A percentile compares a stretch with the other conserved stretches of the same genome.
These are phyloP conservation scores for Magnolia officinalis DNA, from an alignment of 164 flowering plant genomes.

Conservation along the genomic window DNA sequence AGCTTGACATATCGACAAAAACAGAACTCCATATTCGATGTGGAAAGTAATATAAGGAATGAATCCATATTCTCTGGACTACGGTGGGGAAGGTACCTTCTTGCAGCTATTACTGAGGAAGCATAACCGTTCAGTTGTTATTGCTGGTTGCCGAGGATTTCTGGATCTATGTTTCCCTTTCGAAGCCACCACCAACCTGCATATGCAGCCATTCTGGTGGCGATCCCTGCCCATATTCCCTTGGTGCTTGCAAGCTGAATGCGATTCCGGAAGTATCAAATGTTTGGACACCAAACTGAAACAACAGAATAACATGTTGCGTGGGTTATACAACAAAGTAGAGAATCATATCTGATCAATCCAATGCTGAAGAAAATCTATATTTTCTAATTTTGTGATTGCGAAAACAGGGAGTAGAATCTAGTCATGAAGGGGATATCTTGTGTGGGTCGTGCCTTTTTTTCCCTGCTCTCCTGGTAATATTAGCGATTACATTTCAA, in stretches of 20 bases:
- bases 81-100: slow-evolving; percentile 50
- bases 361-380: no score
- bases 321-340: not conserved
- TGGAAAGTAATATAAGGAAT: slow-evolving; percentile 51
- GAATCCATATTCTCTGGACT: slow-evolving; percentile 45
- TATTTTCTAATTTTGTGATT: no score
- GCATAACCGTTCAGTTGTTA: slow-evolving; percentile 3
- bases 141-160: slow-evolving; percentile 8
- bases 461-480: no score
- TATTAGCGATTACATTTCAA: no score
- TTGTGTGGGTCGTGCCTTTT: no score
- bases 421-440: no score
- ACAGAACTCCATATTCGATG: slow-evolving; percentile 11
- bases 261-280: slow-evolving; percentile 59
- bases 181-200: slow-evolving; percentile 77
- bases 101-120: slow-evolving; percentile 43
- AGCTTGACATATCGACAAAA: slow-evolving; percentile 10
- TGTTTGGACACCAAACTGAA: slow-evolving; percentile 48
- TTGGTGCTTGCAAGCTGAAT: slow-evolving; percentile 54
- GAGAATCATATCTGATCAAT: no score
- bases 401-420: no score
- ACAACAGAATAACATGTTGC: slow-evolving; percentile 8
- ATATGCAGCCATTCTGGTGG: slow-evolving; percentile 79
- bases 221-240: slow-evolving; percentile 56
- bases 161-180: slow-evolving; percentile 42